phyloP scores from a whole-genome alignment of 805 yeast genomes.

The Priceomyces haplophilus region DNA sequence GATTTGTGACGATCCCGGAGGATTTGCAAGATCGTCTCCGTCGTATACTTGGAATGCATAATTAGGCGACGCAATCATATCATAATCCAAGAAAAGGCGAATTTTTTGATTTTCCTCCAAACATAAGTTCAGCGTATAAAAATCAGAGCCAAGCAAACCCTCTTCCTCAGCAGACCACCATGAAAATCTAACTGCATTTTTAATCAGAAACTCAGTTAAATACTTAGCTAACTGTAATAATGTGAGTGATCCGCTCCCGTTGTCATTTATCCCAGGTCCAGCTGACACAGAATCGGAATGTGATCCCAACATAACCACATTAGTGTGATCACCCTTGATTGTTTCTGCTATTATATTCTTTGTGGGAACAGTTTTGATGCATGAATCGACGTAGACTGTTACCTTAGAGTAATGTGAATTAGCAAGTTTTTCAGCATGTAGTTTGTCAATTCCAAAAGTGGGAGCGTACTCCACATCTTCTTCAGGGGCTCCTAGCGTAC shows the following conservation, averaged over 20 bases:
- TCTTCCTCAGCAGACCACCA: constrained; percentile 74
- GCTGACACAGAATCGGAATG: constrained; percentile 3
- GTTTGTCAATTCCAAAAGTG: constrained; percentile 59
- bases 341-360: constrained; percentile 2
- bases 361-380: constrained; percentile 9
- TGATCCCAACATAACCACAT: constrained; percentile 4
- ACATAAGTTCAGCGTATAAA: constrained; percentile 64
- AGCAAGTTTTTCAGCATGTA: constrained; percentile 48
- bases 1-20: constrained; percentile 81
- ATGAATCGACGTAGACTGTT: constrained; percentile 55
- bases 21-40: constrained; percentile 27
- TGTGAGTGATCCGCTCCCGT: constrained; percentile 1
- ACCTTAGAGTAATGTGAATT: constrained; percentile 21
- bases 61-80: constrained; percentile 3
- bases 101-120: constrained; percentile 55
- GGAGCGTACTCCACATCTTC: constrained; percentile 53
- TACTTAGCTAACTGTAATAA: constrained; percentile 4
- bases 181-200: constrained; percentile 4
- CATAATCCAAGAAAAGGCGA: constrained; percentile 3
- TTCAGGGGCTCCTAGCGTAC: constrained; percentile 72
- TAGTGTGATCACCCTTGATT: constrained; percentile 1
- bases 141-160: constrained; percentile 83
- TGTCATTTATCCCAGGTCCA: constrained; percentile 4
- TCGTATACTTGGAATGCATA: constrained; percentile 3
- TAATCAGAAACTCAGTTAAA: constrained; percentile 1